A percentile compares a stretch with the other conserved stretches of the same genome.
phyloP scores from a whole-genome alignment of 164 flowering plant genomes.

The Euptelea pleiosperma region DNA sequence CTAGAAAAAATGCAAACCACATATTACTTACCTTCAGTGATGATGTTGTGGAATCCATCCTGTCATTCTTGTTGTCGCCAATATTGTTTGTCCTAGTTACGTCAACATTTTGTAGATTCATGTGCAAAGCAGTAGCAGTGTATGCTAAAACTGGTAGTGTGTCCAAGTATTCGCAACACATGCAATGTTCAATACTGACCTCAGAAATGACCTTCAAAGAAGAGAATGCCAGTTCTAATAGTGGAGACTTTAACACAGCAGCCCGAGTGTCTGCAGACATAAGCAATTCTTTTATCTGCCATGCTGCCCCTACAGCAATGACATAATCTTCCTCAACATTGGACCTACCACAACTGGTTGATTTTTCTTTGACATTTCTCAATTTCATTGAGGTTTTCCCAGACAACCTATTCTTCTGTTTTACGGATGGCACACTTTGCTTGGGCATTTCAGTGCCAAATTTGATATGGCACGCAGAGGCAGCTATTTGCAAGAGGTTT shows the following conservation, averaged over 20 bases:
- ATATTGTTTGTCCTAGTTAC: conserved; percentile 12
- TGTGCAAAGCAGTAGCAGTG: conserved; percentile 61
- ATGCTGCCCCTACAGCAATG: conserved; percentile 60
- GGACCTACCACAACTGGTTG: conserved; percentile 13
- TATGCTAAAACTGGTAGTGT: conserved; percentile 59
- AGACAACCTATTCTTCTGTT: conserved; percentile 45
- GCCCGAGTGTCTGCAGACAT: conserved; percentile 40
- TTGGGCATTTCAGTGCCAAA: conserved; percentile 44
- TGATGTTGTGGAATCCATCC: conserved; percentile 23
- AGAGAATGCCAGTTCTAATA: conserved; percentile 35
- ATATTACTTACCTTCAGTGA: conserved; percentile 40
- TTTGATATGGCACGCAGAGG: conserved; percentile 42
- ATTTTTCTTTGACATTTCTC: conserved; percentile 28
- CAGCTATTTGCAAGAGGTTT: conserved; percentile 45
- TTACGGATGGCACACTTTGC: conserved; percentile 25
- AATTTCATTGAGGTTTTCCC: conserved; percentile 31
- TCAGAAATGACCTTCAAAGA: conserved; percentile 68
- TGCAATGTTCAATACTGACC: conserved; percentile 55
- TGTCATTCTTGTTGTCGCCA: conserved; percentile 14
- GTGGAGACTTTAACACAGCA: conserved; percentile 45
- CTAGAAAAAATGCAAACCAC: background rate
- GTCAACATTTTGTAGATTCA: conserved; percentile 35
- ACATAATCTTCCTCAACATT: conserved; percentile 48
- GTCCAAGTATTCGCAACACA: conserved; percentile 46
- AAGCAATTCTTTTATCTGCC: conserved; percentile 89